A percentile compares a stretch with the other conserved stretches of the same genome.
These are phyloP conservation scores for Citrullus mucosospermus DNA, from an alignment of 306 rosid species.

Conservation along the genomic window DNA sequence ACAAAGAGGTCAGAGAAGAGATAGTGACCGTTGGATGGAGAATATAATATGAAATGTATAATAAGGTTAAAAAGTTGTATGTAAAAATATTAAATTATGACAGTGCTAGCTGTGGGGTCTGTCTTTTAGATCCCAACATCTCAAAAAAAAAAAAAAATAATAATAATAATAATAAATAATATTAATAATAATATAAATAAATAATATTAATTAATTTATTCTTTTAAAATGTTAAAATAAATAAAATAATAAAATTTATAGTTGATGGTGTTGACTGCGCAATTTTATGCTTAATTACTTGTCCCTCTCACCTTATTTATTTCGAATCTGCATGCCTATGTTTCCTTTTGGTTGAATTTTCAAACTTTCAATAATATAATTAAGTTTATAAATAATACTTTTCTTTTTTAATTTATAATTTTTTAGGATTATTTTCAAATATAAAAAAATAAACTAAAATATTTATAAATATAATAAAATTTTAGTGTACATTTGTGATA, in stretches of 20 bases:
- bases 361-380: background rate
- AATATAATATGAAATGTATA: background rate
- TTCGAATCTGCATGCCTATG: background rate
- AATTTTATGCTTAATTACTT: background rate
- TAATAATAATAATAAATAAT: background rate
- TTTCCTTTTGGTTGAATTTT: background rate
- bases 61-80: background rate
- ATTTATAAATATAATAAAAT: too few species aligned
- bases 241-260: background rate
- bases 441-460: too few species aligned
- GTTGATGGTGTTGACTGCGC: background rate
- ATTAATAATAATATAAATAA: too few species aligned
- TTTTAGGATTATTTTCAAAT: too few species aligned
- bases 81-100: background rate
- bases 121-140: slow-evolving; percentile 59
- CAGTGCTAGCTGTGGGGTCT: slow-evolving; percentile 28
- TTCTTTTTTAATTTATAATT: too few species aligned
- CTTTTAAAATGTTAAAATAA: background rate
- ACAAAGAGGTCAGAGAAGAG: background rate
- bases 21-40: background rate
- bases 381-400: too few species aligned
- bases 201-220: too few species aligned
- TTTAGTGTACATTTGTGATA: too few species aligned
- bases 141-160: background rate
- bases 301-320: slow-evolving; percentile 6